Conservation (phyloP, 345 rosid genomes). For the Arabis alpina region DNA sequence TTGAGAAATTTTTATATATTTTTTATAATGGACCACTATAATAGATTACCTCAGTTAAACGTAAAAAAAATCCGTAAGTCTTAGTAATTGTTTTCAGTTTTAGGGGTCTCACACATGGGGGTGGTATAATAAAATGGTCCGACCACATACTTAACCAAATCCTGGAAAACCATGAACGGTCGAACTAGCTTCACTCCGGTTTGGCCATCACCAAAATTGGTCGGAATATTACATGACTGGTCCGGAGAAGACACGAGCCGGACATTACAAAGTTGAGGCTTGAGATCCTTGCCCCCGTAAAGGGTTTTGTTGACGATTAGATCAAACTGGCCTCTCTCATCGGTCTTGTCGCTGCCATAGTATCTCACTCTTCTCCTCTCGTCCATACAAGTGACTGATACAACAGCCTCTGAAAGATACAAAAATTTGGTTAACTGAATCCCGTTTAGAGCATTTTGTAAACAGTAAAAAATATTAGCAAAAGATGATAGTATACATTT, state of each 20-base stretch:
- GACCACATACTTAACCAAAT: slow-evolving; percentile 50
- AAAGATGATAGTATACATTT: too few species aligned
- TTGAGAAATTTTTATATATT: neutral
- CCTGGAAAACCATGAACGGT: slow-evolving; percentile 54
- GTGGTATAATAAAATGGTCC: slow-evolving; percentile 64
- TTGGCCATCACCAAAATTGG: slow-evolving; percentile 67
- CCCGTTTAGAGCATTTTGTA: neutral
- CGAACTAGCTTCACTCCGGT: slow-evolving; percentile 57
- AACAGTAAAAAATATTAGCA: too few species aligned
- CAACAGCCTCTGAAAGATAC: slow-evolving; percentile 54
- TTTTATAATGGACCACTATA: slow-evolving; percentile 3
- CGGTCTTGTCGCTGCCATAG: slow-evolving; percentile 68
- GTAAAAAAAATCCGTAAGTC: slow-evolving; percentile 15
- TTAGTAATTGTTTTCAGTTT: slow-evolving; percentile 39
- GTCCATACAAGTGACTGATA: slow-evolving; percentile 72
- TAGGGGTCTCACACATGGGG: slow-evolving; percentile 72
- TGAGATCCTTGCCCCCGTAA: slow-evolving; percentile 58
- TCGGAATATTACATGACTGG: slow-evolving; percentile 59
- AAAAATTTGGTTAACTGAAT: neutral
- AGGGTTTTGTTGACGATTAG: slow-evolving; percentile 48
- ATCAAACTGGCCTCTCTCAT: slow-evolving; percentile 61
- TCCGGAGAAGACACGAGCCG: slow-evolving; percentile 74
- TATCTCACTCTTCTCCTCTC: slow-evolving; percentile 61
- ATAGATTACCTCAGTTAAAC: slow-evolving; percentile 18
- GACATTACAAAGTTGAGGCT: slow-evolving; percentile 53